Evolutionary conservation across 768 basidiomycete species (phyloP).

Genomic region (Harrya chromipes): DNA sequence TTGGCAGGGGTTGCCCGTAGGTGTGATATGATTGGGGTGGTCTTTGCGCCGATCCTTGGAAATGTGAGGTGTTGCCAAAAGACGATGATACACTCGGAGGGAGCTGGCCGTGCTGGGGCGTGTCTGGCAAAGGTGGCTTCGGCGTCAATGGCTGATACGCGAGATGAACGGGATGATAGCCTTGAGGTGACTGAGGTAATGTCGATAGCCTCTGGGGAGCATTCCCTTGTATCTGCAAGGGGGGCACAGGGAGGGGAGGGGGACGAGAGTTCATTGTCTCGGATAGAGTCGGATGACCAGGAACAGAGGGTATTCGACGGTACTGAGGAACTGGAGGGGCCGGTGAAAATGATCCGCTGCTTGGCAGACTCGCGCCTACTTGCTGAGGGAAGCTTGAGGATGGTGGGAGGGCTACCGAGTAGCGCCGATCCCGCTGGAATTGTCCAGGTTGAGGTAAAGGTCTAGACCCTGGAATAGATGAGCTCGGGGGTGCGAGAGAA

Average conservation of each 20-base stretch:
- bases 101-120: constrained; percentile 27
- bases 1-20: constrained; percentile 32
- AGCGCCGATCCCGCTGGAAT: constrained; percentile 29
- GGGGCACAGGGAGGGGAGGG: constrained; percentile 28
- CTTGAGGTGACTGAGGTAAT: constrained; percentile 49
- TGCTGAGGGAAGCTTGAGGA: constrained; percentile 33
- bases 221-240: constrained; percentile 22
- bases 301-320: constrained; percentile 26
- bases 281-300: constrained; percentile 23
- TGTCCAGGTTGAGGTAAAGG: constrained; percentile 33
- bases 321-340: constrained; percentile 31
- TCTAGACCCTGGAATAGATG: constrained; percentile 22
- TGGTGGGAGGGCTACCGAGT: constrained; percentile 27
- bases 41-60: constrained; percentile 41
- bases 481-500: neutral
- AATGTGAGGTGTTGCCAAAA: constrained; percentile 30
- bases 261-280: constrained; percentile 17
- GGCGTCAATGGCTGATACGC: constrained; percentile 35
- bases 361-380: constrained; percentile 13
- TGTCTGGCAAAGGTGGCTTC: constrained; percentile 32
- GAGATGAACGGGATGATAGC: constrained; percentile 42
- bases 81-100: constrained; percentile 21
- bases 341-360: constrained; percentile 16
- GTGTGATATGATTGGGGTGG: constrained; percentile 32
- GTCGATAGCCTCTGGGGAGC: constrained; percentile 42